Conservation (phyloP, 441 rosid species). For the Hura crepitans region DNA sequence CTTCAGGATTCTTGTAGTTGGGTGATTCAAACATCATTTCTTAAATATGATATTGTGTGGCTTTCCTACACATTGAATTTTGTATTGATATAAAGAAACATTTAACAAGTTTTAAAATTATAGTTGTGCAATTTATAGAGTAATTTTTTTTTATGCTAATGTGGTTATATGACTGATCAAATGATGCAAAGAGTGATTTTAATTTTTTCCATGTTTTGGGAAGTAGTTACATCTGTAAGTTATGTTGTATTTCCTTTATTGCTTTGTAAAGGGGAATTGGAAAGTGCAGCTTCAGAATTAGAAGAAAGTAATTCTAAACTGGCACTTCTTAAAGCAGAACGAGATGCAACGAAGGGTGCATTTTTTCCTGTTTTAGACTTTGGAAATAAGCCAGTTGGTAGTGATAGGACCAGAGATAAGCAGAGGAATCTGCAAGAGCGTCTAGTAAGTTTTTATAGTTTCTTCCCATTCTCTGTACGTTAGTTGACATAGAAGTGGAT, state of each 20-base stretch:
- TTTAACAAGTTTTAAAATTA: not conserved
- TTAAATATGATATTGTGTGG: not conserved
- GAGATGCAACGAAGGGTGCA: constrained; percentile 77
- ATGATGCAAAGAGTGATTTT: not conserved
- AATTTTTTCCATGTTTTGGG: not conserved
- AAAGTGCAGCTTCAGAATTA: constrained; percentile 56
- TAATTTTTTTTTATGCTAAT: not conserved
- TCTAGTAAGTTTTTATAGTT: constrained; percentile 42
- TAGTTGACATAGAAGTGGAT: constrained; percentile 21
- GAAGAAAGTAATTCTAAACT: constrained; percentile 63
- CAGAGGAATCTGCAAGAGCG: constrained; percentile 67
- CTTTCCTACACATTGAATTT: not conserved
- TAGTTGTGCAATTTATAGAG: not conserved
- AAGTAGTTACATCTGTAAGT: constrained; percentile 9
- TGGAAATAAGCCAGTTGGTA: constrained; percentile 56
- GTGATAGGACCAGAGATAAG: constrained; percentile 63
- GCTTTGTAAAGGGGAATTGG: constrained; percentile 65
- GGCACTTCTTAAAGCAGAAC: constrained; percentile 73
- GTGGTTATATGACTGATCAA: not conserved
- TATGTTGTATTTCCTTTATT: constrained; percentile 19
- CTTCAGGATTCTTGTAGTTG: not conserved
- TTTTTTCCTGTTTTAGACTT: constrained; percentile 68
- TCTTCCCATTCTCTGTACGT: constrained; percentile 23
- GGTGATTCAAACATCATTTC: not conserved
- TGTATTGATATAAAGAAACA: not conserved